Evolutionary conservation across 768 basidiomycete species (phyloP).

Genomic region (Mycena crocata): DNA sequence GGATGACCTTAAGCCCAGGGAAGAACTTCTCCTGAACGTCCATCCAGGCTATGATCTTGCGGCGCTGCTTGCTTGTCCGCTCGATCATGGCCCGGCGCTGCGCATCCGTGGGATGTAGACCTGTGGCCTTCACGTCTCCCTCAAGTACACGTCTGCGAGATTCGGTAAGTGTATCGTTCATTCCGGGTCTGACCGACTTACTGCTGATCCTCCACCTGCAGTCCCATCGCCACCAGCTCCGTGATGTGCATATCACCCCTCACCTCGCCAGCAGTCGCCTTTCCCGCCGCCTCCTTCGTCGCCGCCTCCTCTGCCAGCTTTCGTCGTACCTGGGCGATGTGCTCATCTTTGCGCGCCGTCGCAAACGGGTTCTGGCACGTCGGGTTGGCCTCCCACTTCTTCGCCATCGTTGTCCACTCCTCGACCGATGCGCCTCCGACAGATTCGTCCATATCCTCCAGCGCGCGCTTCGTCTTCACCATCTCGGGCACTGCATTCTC

Average conservation of each 20-base stretch:
- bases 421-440: too few relatives aligned
- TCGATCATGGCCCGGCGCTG: conserved; percentile 32
- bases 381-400: conserved; percentile 17
- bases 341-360: conserved; percentile 4
- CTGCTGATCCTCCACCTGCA: conserved; percentile 33
- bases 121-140: neutral
- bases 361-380: conserved; percentile 23
- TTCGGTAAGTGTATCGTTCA: neutral
- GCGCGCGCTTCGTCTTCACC: too few relatives aligned
- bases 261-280: neutral
- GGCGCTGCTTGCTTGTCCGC: conserved; percentile 3
- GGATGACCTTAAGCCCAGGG: neutral
- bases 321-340: conserved; percentile 22
- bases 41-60: conserved; percentile 5
- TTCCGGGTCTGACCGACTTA: neutral
- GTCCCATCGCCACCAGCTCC: conserved; percentile 22
- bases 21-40: neutral
- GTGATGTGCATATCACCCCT: conserved; percentile 21
- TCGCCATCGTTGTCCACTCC: too few relatives aligned
- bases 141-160: neutral
- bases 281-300: neutral
- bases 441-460: too few relatives aligned
- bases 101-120: conserved; percentile 30
- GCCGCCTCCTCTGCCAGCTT: neutral
- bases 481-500: too few relatives aligned